phyloP scores from a whole-genome alignment of 2,329 filamentous ascomycete species.

The Thelonectria olida region DNA sequence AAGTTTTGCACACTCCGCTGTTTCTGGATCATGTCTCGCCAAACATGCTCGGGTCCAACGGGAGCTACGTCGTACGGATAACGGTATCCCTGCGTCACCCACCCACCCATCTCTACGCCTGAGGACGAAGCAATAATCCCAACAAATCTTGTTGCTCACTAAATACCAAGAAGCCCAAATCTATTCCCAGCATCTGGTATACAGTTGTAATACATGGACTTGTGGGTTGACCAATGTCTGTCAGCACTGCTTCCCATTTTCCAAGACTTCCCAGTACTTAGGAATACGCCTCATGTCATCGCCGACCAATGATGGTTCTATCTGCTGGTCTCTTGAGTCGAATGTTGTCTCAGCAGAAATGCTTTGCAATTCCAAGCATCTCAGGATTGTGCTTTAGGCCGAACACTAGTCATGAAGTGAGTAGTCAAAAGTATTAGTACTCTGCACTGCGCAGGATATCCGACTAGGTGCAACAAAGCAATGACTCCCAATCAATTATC shows the following conservation, averaged over 20 bases:
- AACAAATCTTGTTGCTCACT: too few relatives aligned
- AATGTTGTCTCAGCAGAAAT: conserved; percentile 8
- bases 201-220: too few relatives aligned
- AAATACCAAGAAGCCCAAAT: too few relatives aligned
- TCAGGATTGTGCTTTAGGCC: conserved; percentile 7
- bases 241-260: conserved; percentile 17
- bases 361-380: not conserved
- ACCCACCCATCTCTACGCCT: too few relatives aligned
- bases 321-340: conserved; percentile 24
- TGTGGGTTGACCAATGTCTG: conserved; percentile 17
- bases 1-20: too few relatives aligned
- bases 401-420: not conserved
- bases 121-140: too few relatives aligned
- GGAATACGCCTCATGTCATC: not conserved
- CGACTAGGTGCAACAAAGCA: not conserved
- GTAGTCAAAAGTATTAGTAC: conserved; percentile 17
- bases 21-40: too few relatives aligned
- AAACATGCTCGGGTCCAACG: too few relatives aligned
- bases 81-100: too few relatives aligned
- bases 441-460: conserved; percentile 11
- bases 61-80: too few relatives aligned
- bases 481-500: not conserved
- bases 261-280: not conserved
- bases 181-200: too few relatives aligned
- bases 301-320: conserved; percentile 11